phyloP scores from a whole-genome alignment of 2,329 filamentous ascomycete genomes.

The Colletotrichum cuscutae region DNA sequence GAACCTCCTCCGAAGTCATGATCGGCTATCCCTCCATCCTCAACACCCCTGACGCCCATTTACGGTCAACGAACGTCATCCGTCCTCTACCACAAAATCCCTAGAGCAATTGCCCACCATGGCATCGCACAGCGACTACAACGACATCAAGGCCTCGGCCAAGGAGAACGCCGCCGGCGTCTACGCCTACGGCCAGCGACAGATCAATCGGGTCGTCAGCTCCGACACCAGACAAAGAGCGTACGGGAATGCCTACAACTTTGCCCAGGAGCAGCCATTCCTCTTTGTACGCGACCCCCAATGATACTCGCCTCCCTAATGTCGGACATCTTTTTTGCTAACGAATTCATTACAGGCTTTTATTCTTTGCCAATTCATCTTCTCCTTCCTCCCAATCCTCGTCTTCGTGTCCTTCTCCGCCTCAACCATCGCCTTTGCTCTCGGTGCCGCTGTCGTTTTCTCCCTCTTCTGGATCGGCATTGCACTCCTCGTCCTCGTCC shows the following conservation, averaged over 20 bases:
- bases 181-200: conserved; percentile 53
- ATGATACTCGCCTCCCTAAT: neutral
- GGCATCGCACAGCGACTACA: conserved; percentile 31
- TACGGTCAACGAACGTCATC: neutral
- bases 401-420: conserved; percentile 75
- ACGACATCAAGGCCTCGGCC: conserved; percentile 40
- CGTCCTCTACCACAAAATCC: neutral
- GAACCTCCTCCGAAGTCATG: neutral
- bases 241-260: conserved; percentile 62
- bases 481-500: conserved; percentile 74
- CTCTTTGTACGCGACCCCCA: conserved; percentile 67
- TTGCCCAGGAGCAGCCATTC: conserved; percentile 73
- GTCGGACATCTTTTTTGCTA: neutral
- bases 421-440: conserved; percentile 70
- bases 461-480: conserved; percentile 74
- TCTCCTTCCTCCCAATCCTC: conserved; percentile 74
- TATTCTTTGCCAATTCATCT: conserved; percentile 69
- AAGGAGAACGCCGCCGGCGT: conserved; percentile 48
- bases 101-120: neutral
- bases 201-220: conserved; percentile 64
- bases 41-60: neutral
- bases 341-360: conserved; percentile 65
- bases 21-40: neutral
- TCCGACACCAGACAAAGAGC: conserved; percentile 69
- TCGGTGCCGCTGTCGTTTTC: conserved; percentile 72